Base-by-base conservation (phyloP, 495 filamentous ascomycete species). In the Clohesyomyces aquaticus region DNA sequence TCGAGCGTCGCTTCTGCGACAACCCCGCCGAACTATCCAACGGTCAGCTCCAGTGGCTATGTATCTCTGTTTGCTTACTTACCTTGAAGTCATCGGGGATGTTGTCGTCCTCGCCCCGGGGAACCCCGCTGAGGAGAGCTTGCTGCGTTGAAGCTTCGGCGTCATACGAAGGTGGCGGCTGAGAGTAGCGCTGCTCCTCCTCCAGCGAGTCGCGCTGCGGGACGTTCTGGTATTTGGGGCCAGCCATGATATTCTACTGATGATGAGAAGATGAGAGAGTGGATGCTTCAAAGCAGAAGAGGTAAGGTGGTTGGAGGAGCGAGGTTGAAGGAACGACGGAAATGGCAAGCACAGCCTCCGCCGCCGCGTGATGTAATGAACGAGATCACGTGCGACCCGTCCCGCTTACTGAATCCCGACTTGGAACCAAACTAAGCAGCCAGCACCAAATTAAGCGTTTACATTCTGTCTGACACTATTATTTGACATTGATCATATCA, bases 81-180 rank as follows among this genome's bases (percentile, higher is more conserved):
- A 38, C 32, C 32, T 96, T 98, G 83, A 98, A 98, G 79, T 98
- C 94, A 82, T 98, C 94, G 3, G 94, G 94, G 46, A 98, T 73
- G 68, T 91, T 88, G 73, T 96, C 92, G 74, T 93, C 89, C 71
- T 96, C 91, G 73, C 85, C 86, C 74, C 94, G 87, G 55, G 87
- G 81, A n/a, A 76, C 63, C 70, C 82, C 82, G 73, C 82, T 77
- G 72, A 89, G 78, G 67, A 90, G 77, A 55, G 75, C 81, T 58
- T 77, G 79, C 32, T 68, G 49, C 49, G 79, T 75, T 35, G 76
- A 75, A 43, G 74, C 71, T 64, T 84, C 83, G 23, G 82, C 80
- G 66, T 86, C 83, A 78, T 93, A 93, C 18, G 87, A 87, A 4
- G 94, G 94, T 65, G 94, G 94, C 66, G 93, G 81, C 73, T 94